Base-by-base conservation (phyloP, 2,329 filamentous ascomycete genomes). In the Xylariaceae sp. region DNA sequence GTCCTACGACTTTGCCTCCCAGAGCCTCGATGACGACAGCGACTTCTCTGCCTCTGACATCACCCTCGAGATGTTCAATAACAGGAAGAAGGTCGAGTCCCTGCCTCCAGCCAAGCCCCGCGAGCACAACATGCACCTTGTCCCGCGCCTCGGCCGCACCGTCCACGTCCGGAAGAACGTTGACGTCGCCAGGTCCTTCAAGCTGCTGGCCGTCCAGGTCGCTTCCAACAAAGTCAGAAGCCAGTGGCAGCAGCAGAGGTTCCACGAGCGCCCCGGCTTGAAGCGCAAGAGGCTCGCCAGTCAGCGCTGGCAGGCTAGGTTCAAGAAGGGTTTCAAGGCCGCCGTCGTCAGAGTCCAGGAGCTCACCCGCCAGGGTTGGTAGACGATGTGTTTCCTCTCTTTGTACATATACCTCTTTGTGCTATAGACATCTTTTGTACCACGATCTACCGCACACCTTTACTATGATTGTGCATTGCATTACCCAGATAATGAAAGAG, bases 321-420 rank as follows among this genome's bases (percentile, higher is more conserved):
- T 92, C 67, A 82, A 79, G 72, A 64, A 65, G 23, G 84, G 82
- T 4, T 91, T 93, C 67, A 75, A 72, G 64, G 75, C 76, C 5
- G 79, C 81, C 10, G 77, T 88, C 6, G 63, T 58, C 33, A 73
- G 86, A 54, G 86, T 89, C 5, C 71, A 77, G 60, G 77, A 86
- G 63, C 72, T 94, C 69, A 85, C 79, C 56, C 79, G 72, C 62
- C 87, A 93, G 68, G 88, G 88, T 3, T 93, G 89, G 88, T 94
- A 59, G 38, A n/a, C n/a, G n/a, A n/a, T n/a, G n/a, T n/a, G n/a
- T n/a, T n/a, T n/a, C n/a, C n/a, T 36, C 38, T 12, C 22, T 35
- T 40, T 56, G 53, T 57, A 55, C 48, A 51, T 10, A 22, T 14
- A 22, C 16, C 22, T 22, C 17, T 25, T 37, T 49, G 42, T 48